Percentiles rank a stretch among this genome's conserved stretches.
These are phyloP conservation scores for Cantharellus cinnabarinus DNA, from an alignment of 768 basidiomycete genomes.

Conservation along the genomic window DNA sequence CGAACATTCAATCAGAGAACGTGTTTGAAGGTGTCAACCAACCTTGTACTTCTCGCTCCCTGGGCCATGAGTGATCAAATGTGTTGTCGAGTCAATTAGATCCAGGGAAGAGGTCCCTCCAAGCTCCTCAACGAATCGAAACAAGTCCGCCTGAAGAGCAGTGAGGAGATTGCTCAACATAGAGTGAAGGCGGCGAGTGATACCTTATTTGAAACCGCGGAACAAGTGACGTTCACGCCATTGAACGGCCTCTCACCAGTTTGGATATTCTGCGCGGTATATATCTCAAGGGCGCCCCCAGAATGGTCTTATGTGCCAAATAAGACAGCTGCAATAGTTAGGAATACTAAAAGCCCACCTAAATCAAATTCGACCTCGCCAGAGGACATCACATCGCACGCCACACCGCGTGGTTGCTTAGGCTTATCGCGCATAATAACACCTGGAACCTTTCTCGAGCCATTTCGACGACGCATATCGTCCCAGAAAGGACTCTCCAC, in stretches of 20 bases:
- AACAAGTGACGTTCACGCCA: constrained; percentile 47
- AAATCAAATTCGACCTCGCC: not conserved
- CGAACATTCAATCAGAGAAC: not conserved
- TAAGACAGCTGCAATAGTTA: not conserved
- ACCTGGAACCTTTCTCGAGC: constrained; percentile 19
- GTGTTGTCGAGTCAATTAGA: constrained; percentile 73
- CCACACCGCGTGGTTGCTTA: not conserved
- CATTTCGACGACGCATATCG: constrained; percentile 14
- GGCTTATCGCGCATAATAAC: constrained; percentile 18
- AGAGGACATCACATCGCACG: not conserved
- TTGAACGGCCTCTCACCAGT: constrained; percentile 24
- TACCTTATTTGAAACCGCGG: constrained; percentile 65
- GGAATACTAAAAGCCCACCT: not conserved
- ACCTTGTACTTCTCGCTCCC: constrained; percentile 74
- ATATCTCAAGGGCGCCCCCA: not conserved
- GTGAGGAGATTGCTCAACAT: constrained; percentile 4
- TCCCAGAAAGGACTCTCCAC: too few species aligned
- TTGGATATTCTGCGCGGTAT: constrained; percentile 1
- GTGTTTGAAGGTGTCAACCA: constrained; percentile 9
- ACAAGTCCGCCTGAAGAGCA: constrained; percentile 37
- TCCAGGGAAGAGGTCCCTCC: constrained; percentile 50
- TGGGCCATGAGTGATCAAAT: constrained; percentile 63
- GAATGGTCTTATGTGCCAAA: not conserved
- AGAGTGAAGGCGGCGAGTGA: constrained; percentile 1
- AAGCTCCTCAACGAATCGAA: constrained; percentile 59